Conservation (phyloP, 495 filamentous ascomycete genomes). For the Penicillium psychrofluorescens region DNA sequence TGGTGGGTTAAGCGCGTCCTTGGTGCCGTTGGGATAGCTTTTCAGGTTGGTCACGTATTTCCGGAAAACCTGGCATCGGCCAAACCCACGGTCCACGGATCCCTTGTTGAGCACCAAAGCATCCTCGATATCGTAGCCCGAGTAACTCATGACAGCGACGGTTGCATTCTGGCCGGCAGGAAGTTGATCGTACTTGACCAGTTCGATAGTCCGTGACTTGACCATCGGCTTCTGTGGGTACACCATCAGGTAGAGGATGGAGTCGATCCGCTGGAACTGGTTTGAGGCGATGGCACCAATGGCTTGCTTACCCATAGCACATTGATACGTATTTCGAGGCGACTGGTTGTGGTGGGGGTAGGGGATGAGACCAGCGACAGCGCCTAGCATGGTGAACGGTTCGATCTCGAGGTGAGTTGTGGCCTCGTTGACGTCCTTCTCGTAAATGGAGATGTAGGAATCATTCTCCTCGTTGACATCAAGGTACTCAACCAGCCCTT, state of each 20-base stretch:
- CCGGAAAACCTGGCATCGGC: slow-evolving; percentile 90
- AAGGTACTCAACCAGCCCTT: slow-evolving; percentile 88
- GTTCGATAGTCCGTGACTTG: slow-evolving; percentile 90
- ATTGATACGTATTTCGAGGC: slow-evolving; percentile 97
- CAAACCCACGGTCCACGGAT: slow-evolving; percentile 87
- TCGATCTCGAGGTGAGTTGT: slow-evolving; percentile 97
- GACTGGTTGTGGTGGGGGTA: slow-evolving; percentile 99
- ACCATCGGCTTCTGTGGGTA: slow-evolving; percentile 98
- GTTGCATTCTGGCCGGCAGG: slow-evolving; percentile 95
- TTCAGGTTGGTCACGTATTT: slow-evolving; percentile 73
- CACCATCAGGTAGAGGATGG: slow-evolving; percentile 89
- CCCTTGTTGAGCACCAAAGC: slow-evolving; percentile 95
- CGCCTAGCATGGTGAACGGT: slow-evolving; percentile 95
- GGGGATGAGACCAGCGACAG: slow-evolving; percentile 91
- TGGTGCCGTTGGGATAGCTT: slow-evolving; percentile 72
- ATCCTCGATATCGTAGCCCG: slow-evolving; percentile 99
- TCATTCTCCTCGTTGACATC: slow-evolving; percentile 99
- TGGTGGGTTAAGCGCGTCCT: slow-evolving; percentile 63
- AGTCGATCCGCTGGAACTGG: slow-evolving; percentile 93
- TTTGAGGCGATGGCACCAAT: slow-evolving; percentile 97
- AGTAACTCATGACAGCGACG: slow-evolving; percentile 98
- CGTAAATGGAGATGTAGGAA: slow-evolving; percentile 81
- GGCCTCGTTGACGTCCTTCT: slow-evolving; percentile 66
- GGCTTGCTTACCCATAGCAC: slow-evolving; percentile 99
- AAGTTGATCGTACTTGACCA: slow-evolving; percentile 95